Conservation (phyloP, 139 green algal genomes). For the Coccomyxa sp. region DNA sequence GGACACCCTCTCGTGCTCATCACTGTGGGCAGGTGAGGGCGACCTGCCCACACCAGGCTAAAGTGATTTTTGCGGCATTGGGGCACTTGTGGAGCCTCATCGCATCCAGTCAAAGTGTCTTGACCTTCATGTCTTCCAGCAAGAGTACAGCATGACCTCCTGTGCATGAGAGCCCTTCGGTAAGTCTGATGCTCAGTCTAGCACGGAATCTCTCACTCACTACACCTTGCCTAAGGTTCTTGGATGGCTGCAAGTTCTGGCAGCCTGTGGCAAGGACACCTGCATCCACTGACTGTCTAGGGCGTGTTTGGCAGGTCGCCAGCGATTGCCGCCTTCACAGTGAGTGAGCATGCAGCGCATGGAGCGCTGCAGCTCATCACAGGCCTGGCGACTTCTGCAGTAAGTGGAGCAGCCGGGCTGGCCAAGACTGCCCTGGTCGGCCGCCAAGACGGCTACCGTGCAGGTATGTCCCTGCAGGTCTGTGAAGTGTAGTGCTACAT, state of each 20-base stretch:
- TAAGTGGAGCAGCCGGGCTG: neutral
- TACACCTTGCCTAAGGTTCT: neutral
- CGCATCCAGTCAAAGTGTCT: too few relatives aligned
- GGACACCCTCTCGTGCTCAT: constrained; percentile 21
- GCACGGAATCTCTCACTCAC: too few relatives aligned
- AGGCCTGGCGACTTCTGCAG: constrained; percentile 7
- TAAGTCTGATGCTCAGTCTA: too few relatives aligned
- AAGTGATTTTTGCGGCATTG: too few relatives aligned
- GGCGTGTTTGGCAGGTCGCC: constrained; percentile 16
- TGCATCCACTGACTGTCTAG: neutral
- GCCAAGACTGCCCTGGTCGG: constrained; percentile 11
- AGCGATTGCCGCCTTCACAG: constrained; percentile 31
- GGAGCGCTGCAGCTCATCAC: constrained; percentile 35
- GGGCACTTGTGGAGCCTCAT: too few relatives aligned
- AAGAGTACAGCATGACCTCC: too few relatives aligned
- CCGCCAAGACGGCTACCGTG: neutral
- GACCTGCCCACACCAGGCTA: too few relatives aligned
- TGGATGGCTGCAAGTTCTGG: neutral
- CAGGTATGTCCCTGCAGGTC: neutral
- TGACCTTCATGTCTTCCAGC: too few relatives aligned
- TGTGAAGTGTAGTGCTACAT: neutral
- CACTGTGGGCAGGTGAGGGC: constrained; percentile 22
- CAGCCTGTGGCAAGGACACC: neutral
- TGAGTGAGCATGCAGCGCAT: constrained; percentile 23
- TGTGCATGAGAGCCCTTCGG: too few relatives aligned